phyloP scores from a whole-genome alignment of 1,284 basidiomycete species.

The Naganishia sp. region DNA sequence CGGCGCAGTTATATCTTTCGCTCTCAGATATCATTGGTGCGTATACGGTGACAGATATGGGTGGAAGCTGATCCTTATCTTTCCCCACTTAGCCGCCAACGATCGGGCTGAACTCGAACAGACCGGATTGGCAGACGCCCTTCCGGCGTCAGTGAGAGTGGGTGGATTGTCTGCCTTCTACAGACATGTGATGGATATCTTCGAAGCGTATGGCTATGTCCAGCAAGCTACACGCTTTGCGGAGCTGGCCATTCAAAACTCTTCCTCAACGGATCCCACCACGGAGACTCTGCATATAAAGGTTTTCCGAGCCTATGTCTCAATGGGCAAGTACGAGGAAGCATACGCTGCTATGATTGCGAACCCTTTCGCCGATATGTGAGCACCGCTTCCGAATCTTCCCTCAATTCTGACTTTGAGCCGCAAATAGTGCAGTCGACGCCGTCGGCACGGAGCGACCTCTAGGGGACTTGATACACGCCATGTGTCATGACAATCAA shows the following conservation, averaged over 20 bases:
- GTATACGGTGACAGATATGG: slow-evolving; percentile 40
- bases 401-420: neutral
- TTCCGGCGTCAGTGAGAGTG: slow-evolving; percentile 63
- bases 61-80: slow-evolving; percentile 20
- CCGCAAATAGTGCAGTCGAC: slow-evolving; percentile 11
- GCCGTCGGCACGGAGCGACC: slow-evolving; percentile 29
- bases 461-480: slow-evolving; percentile 64
- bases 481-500: slow-evolving; percentile 88
- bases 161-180: slow-evolving; percentile 73
- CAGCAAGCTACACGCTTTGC: slow-evolving; percentile 71
- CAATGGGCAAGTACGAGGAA: slow-evolving; percentile 74
- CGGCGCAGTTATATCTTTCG: slow-evolving; percentile 11
- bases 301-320: slow-evolving; percentile 73
- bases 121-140: slow-evolving; percentile 63
- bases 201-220: slow-evolving; percentile 63
- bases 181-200: slow-evolving; percentile 70
- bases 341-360: slow-evolving; percentile 77
- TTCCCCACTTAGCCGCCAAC: slow-evolving; percentile 55
- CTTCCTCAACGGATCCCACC: slow-evolving; percentile 59
- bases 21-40: slow-evolving; percentile 70
- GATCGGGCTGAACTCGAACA: slow-evolving; percentile 59
- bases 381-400: slow-evolving; percentile 50
- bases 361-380: slow-evolving; percentile 74
- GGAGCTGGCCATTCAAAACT: slow-evolving; percentile 69
- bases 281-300: slow-evolving; percentile 71